Base-by-base conservation (phyloP, 202 grass and related monocot genomes). In the Schoenoplectus triqueter region DNA sequence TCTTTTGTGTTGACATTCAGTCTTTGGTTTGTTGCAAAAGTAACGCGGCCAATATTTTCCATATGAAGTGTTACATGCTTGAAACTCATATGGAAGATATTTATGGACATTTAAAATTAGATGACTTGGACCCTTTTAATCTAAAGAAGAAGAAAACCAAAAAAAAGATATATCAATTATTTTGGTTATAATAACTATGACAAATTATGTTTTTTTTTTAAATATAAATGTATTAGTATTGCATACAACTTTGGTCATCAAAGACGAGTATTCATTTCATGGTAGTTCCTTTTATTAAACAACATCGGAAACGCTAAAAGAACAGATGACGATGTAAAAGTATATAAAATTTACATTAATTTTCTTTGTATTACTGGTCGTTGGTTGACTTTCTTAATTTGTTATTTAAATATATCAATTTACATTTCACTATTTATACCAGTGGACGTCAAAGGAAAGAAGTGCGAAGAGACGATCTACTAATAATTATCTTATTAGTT, bases 391-490 rank as follows among this genome's bases (percentile, higher is more conserved):
- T 71, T 48, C 3, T 19, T 9, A 72, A 49, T 19, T 69, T 49
- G 11, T 18, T 72, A 49, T 49, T 31, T 72, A 72, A 72, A 18
- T 72, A 72, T 49, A 48, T 18, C 69, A 72, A 72, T 72, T 72
- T 31, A 72, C 68, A 72, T 48, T 72, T 72, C 11, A 69, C 47
- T 72, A 72, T 72, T 49, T 31, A 49, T 72, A 46, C 67, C 46
- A 67, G 67, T 71, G 10, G 68, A 7, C 15, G 15, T 3, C 1
- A 2, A 71, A 31, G 31, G 31, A 31, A 31, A 40, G 10, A 67
- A 17, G 2, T 8, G 3, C 18, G 1, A 70, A 13, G 6, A 69
- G 64, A 44, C 15, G 31, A 69, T 31, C 31, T 31, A 14, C 4
- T 15, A 15, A 6, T 15, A 8, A 48, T 17, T 71, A 17, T 46